Evolutionary conservation across 1,139 yeast species (phyloP), one percentile per base, ranked within the genome.

Genomic region (Kodamaea fungicola): DNA sequence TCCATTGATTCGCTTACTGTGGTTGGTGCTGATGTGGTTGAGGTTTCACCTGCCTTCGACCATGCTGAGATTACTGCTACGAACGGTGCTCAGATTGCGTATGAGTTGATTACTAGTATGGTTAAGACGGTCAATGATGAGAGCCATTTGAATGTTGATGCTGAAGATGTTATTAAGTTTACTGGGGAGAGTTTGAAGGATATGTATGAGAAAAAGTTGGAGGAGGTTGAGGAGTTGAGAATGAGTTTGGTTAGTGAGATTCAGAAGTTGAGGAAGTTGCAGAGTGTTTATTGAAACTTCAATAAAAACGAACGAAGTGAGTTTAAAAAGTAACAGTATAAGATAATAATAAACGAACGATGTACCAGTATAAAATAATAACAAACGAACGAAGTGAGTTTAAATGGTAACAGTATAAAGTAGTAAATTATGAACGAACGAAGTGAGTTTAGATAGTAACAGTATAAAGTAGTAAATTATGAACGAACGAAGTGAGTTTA

Each of bases 1-100:
- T 67, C 68, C 7, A 58, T 84, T 30, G 84, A 80, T 16, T 60
- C 60, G 8, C 64, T 83, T 51, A 78, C 79, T 42, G 47, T 84
- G 23, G 87, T 84, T 27, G 94, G 92, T 30, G 90, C 84, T 5
- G 94, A 84, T 55, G 65, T 84, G 24, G 92, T 84, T 13, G 92
- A 84, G 56, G 92, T 84, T 6, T 68, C 84, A 19, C 92, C 94
- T 3, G 77, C 83, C 12, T 84, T 67, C 56, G 94, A 84, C 55
- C 68, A 59, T 43, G 84, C 88, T 1, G 92, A 84, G 54, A 69
- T 81, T 31, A 84, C 94, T 1, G 74, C 89, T 7, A 70, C 86
- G 21, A 86, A 85, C 41, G 92, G 85, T 3, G 85, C 92, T 1
- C 92, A 84, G 57, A 73, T 83, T 32, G 88, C 78, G 1, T 83